These are phyloP conservation scores for Cladosporium cucumerinum DNA, from an alignment of 2,329 filamentous ascomycete genomes.

Conservation along the genomic window DNA sequence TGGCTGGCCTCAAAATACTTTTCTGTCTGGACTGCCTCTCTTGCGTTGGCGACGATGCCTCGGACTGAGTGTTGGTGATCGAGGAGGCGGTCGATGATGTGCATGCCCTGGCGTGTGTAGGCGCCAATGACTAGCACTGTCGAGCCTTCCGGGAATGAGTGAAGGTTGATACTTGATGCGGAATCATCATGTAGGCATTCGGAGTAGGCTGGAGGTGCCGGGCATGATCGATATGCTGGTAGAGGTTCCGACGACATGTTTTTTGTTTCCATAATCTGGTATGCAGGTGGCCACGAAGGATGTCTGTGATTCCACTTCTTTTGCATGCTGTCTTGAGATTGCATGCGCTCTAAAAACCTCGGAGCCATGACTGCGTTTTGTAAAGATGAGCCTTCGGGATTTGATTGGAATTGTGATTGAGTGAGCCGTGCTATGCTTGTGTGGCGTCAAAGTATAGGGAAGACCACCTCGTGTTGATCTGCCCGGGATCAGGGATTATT, in stretches of 20 bases:
- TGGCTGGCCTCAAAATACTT: slow-evolving; percentile 28
- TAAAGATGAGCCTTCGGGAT: neutral
- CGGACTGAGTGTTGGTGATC: slow-evolving; percentile 28
- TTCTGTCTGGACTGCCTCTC: slow-evolving; percentile 26
- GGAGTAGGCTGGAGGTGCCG: neutral
- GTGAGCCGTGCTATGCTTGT: neutral
- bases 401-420: neutral
- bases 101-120: slow-evolving; percentile 27
- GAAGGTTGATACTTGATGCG: neutral
- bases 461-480: neutral
- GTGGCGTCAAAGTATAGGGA: neutral
- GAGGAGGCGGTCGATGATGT: slow-evolving; percentile 30
- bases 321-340: slow-evolving; percentile 1
- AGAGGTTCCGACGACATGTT: neutral
- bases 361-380: slow-evolving; percentile 3
- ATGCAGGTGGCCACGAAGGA: neutral
- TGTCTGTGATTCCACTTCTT: neutral
- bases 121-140: slow-evolving; percentile 28
- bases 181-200: neutral
- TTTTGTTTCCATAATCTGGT: neutral
- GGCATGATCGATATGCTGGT: neutral
- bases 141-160: neutral
- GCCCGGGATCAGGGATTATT: slow-evolving; percentile 6
- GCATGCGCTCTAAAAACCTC: slow-evolving; percentile 11
- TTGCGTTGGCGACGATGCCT: slow-evolving; percentile 25